Evolutionary conservation across 75 land plant genomes (phyloP).

Genomic region (Ceratopteris richardii): DNA sequence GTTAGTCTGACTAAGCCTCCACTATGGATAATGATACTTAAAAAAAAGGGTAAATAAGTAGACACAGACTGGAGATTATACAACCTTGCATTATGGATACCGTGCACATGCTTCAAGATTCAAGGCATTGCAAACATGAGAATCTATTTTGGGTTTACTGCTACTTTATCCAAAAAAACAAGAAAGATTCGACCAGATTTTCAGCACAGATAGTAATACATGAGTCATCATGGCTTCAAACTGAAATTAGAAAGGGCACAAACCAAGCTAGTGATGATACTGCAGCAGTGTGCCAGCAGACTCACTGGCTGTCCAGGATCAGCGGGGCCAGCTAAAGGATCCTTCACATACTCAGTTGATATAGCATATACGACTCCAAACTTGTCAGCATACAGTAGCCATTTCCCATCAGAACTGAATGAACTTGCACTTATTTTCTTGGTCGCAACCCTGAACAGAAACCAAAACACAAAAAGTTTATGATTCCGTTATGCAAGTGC

Average conservation of each 20-base stretch:
- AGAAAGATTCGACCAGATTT: too few relatives aligned
- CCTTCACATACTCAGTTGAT: slow-evolving; percentile 16
- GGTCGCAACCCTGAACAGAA: slow-evolving; percentile 47
- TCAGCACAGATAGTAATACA: too few relatives aligned
- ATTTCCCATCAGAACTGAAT: slow-evolving; percentile 51
- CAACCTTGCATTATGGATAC: background rate
- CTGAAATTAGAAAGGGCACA: too few relatives aligned
- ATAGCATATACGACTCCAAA: slow-evolving; percentile 84
- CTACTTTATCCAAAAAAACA: too few relatives aligned
- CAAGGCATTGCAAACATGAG: too few relatives aligned
- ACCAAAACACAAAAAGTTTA: too few relatives aligned
- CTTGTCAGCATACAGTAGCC: slow-evolving; percentile 81
- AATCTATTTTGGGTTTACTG: too few relatives aligned
- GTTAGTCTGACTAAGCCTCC: too few relatives aligned
- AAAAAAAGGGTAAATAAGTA: slow-evolving; percentile 1
- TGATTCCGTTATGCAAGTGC: background rate
- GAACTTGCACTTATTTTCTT: slow-evolving; percentile 83
- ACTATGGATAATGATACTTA: too few relatives aligned
- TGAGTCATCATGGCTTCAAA: too few relatives aligned
- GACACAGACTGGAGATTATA: background rate
- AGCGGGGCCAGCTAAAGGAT: background rate
- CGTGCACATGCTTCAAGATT: too few relatives aligned
- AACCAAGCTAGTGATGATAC: slow-evolving; percentile 89
- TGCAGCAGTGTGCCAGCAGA: slow-evolving; percentile 88
- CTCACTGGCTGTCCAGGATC: slow-evolving; percentile 42